These are phyloP conservation scores for Apiospora kogelbergensis DNA, from an alignment of 2,329 filamentous ascomycete genomes.

Conservation along the genomic window DNA sequence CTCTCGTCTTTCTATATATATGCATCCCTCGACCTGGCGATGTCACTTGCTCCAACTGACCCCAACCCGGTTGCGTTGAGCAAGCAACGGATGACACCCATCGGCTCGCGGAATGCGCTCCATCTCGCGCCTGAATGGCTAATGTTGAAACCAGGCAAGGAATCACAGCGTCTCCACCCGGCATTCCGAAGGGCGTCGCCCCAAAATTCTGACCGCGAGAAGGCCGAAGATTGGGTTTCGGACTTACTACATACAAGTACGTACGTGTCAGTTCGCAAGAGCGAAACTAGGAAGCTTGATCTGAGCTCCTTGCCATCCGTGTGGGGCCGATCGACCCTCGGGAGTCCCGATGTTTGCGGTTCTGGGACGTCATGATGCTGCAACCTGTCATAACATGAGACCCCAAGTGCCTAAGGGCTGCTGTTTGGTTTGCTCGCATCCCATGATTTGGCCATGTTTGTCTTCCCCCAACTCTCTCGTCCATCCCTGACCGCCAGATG, in stretches of 20 bases:
- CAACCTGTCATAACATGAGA: too few species aligned
- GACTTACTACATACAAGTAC: not conserved
- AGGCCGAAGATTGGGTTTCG: not conserved
- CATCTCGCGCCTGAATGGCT: not conserved
- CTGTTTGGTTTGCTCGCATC: not conserved
- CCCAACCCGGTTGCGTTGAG: not conserved
- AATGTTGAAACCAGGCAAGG: not conserved
- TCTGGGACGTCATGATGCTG: not conserved
- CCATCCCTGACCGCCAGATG: not conserved
- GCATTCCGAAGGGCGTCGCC: not conserved
- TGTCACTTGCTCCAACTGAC: too few species aligned
- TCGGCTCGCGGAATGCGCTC: not conserved
- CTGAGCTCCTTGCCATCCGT: not conserved
- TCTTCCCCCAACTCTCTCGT: not conserved
- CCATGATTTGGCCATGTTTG: not conserved
- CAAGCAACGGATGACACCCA: not conserved
- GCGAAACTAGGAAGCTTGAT: slow-evolving; percentile 5
- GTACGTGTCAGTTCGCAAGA: not conserved
- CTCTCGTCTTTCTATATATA: not conserved
- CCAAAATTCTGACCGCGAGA: not conserved
- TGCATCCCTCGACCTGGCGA: not conserved
- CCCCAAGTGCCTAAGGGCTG: too few species aligned
- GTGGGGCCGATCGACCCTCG: not conserved
- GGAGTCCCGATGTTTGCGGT: not conserved
- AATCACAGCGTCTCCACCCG: not conserved